Conservation (phyloP, 2,329 filamentous ascomycete species). For the Endothia cerciana region DNA sequence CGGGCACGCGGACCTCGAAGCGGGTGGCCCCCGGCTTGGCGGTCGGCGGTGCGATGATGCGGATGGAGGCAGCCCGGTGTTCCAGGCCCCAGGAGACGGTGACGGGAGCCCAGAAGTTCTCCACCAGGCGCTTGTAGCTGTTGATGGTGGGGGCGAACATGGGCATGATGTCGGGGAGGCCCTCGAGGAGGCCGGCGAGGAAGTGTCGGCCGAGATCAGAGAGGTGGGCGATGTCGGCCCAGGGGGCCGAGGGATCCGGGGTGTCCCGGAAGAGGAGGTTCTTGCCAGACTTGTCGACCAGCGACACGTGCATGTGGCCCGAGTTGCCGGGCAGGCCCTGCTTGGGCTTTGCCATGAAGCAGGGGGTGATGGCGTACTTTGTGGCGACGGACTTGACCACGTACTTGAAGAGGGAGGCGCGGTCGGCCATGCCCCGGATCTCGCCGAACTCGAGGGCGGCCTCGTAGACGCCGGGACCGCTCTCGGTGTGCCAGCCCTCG, state of each 20-base stretch:
- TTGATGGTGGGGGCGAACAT: constrained; percentile 93
- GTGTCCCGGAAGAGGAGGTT: constrained; percentile 81
- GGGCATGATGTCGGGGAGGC: constrained; percentile 94
- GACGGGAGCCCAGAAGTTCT: constrained; percentile 99
- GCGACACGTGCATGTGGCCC: constrained; percentile 92
- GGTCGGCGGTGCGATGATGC: constrained; percentile 87
- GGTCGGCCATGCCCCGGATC: constrained; percentile 87
- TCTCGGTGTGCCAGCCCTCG: constrained; percentile 96
- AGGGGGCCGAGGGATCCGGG: constrained; percentile 72
- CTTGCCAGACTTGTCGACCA: constrained; percentile 77
- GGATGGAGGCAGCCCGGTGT: constrained; percentile 88
- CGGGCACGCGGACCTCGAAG: constrained; percentile 90
- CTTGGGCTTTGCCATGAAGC: constrained; percentile 98
- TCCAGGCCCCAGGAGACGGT: constrained; percentile 97
- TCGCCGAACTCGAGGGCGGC: constrained; percentile 92
- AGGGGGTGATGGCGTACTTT: constrained; percentile 89
- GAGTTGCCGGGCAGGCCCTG: constrained; percentile 91
- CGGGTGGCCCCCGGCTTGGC: constrained; percentile 83
- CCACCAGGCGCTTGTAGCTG: constrained; percentile 96
- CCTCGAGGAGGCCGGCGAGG: constrained; percentile 85
- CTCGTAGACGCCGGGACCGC: constrained; percentile 92
- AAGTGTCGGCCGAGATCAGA: constrained; percentile 92
- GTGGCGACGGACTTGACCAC: constrained; percentile 87
- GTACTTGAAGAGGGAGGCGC: constrained; percentile 91
- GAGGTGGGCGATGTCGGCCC: constrained; percentile 75